Evolutionary conservation across 208 protist species (phyloP), one percentile per base, ranked within the genome.

Genomic region (Spongospora subterranea): DNA sequence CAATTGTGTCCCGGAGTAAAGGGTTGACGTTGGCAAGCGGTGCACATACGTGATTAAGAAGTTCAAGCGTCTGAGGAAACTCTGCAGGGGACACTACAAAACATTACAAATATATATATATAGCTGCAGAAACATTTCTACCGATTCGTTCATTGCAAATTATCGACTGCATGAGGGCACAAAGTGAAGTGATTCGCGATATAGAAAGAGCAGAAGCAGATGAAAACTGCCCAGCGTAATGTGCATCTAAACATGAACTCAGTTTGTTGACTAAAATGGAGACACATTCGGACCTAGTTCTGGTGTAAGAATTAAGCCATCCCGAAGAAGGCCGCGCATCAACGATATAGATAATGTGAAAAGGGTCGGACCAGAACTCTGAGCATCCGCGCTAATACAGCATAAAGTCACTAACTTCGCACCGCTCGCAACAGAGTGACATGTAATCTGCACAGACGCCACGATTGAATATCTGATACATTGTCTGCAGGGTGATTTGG

Each of bases 21-120:
- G 71, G 71, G 35, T 82, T 82, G 13, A 82, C 40, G n/a, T 6
- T 35, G 13, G 71, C n/a, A 6, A 82, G 71, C 6, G 71, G 71
- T 6, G 71, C 40, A 43, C 71, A 82, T 6, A 82, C 17, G 13
- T 82, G 71, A n/a, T 6, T 17, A 6, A 82, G 71, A 6, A 82
- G 71, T 35, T 82, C 71, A 6, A 82, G 71, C 71, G 71, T 82
- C 71, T 35, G 35, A 6, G 71, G 71, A n/a, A 82, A 82, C n/a
- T 82, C 71, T 6, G 11, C 71, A 82, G 71, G 35, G 6, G 71
- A 6, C 35, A 82, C 89, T n/a, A n/a, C n/a, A n/a, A n/a, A n/a
- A n/a, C n/a, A n/a, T n/a, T n/a, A n/a, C n/a, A n/a, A n/a, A 46
- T 64, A 29, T n/a, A 64, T 24, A 88, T 64, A n/a, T n/a, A n/a